Base-by-base conservation (phyloP, 2,329 filamentous ascomycete species). In the Arthrobotrys iridis region DNA sequence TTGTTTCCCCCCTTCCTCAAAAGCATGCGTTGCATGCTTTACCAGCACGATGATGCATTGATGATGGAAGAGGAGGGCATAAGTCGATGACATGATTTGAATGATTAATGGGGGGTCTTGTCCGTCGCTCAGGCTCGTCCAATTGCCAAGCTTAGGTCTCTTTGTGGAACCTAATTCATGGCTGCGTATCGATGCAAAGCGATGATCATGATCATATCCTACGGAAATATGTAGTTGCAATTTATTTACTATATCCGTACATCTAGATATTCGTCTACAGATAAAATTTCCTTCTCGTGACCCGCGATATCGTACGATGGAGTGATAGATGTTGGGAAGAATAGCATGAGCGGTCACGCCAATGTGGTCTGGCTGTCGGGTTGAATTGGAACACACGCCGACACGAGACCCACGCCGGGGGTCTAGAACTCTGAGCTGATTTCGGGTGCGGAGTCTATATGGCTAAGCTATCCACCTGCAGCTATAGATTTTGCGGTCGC, bases 361-460 rank as follows among this genome's bases (percentile, higher is more conserved):
- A 70, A 46, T 70, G 35, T 70, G 65, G 65, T 55, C 33, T 45
- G 37, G 65, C 33, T 55, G n/a, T 55, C 55, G 55, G 55, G 50
- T 55, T 55, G 50, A 55, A 55, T 24, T 24, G 46, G 26, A 52
- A 55, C 46, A 20, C 50, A 37, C 50, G 50, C 50, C 30, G 50
- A 35, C 50, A 55, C 50, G 50, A 37, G 50, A n/a, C 37, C 50
- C 18, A 55, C 24, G 15, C 4, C n/a, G n/a, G n/a, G 50, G 50
- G 50, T 55, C 50, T 55, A 30, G 50, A 55, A 55, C 50, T 35
- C 33, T 15, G 28, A 52, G 46, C 46, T 52, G 30, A 52, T 52
- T 52, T 33, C 33, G 20, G 30, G n/a, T 37, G 30, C 6, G 37
- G 37, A 37, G n/a, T 11, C 30, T 55, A n/a, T n/a, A n/a, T 55